phyloP scores from a whole-genome alignment of 345 rosid species.

The Cochlearia excelsa region DNA sequence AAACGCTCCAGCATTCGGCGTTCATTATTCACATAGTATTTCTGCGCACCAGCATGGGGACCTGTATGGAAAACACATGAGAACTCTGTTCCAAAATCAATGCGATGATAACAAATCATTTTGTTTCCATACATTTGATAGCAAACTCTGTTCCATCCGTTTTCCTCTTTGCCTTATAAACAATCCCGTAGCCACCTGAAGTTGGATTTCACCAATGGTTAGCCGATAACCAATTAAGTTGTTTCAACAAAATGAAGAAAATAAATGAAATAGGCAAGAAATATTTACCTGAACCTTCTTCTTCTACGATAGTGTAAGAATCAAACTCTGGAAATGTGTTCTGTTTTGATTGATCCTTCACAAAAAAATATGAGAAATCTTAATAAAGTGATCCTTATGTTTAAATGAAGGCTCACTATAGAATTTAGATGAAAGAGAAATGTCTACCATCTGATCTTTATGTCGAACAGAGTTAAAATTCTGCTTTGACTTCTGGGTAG shows the following conservation, averaged over 20 bases:
- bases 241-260: background rate
- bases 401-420: constrained; percentile 27
- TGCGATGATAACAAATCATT: constrained; percentile 11
- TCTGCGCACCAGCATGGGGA: constrained; percentile 82
- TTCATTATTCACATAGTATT: constrained; percentile 66
- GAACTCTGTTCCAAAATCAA: constrained; percentile 18
- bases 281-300: constrained; percentile 86
- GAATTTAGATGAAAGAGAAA: constrained; percentile 19
- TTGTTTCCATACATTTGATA: constrained; percentile 69
- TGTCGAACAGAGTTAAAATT: constrained; percentile 26
- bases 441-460: constrained; percentile 45
- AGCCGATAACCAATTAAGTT: constrained; percentile 10
- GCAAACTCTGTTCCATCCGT: constrained; percentile 70
- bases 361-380: constrained; percentile 6
- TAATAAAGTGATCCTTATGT: background rate
- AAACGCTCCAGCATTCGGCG: constrained; percentile 82
- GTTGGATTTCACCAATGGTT: constrained; percentile 26
- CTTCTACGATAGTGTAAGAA: constrained; percentile 64
- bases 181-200: constrained; percentile 94
- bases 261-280: background rate
- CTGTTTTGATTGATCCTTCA: constrained; percentile 50
- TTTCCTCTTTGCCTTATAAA: constrained; percentile 74
- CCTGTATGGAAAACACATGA: constrained; percentile 47
- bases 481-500: constrained; percentile 36
- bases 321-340: constrained; percentile 68